Base-by-base conservation (phyloP, 2,329 filamentous ascomycete genomes). In the Xylariaceae sp. region DNA sequence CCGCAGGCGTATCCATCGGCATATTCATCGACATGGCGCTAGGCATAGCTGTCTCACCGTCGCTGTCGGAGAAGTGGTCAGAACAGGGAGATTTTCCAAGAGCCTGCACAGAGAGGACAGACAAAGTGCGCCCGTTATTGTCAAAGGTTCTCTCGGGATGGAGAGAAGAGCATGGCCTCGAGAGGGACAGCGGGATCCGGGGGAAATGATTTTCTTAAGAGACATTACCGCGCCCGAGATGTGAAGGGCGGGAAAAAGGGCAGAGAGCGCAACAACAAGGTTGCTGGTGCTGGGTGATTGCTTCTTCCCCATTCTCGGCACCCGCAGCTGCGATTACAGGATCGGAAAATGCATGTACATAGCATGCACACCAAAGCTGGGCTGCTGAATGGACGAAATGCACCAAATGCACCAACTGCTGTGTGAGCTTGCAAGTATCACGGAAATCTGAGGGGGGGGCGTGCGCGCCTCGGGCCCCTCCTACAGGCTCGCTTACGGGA, bases 401-500 rank as follows among this genome's bases (percentile, higher is more conserved):
- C 19, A 19, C 19, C 19, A 19, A 19, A 19, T 19, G 19, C 19
- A 19, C 19, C 19, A 19, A 45, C 43, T 45, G 43, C 29, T 39
- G 37, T 31, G 35, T 37, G 34, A 49, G 34, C 40, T 27, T 53
- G 50, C 50, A 47, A 19, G 41, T 27, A 45, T 51, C 6, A 44
- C 39, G 37, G 39, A 56, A 47, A 37, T 47, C 51, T 43, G 43
- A 47, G 6, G n/a, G 50, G 45, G 50, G 37, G 45, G 34, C 27
- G 34, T 42, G 50, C 32, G 5, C 46, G 8, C 50, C 37, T 43
- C 34, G 50, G 35, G 8, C 47, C 6, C 43, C 43, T 47, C 40
- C 40, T 43, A 54, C 47, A 50, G 50, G 50, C 8, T 48, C 55
- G 55, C 47, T 54, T 54, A 57, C 34, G 27, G 54, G 37, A 44